Percentiles rank a stretch among this genome's conserved stretches.
Evolutionary conservation across 2,329 filamentous ascomycete species (phyloP).

Genomic region (Rachicladosporium sp.): DNA sequence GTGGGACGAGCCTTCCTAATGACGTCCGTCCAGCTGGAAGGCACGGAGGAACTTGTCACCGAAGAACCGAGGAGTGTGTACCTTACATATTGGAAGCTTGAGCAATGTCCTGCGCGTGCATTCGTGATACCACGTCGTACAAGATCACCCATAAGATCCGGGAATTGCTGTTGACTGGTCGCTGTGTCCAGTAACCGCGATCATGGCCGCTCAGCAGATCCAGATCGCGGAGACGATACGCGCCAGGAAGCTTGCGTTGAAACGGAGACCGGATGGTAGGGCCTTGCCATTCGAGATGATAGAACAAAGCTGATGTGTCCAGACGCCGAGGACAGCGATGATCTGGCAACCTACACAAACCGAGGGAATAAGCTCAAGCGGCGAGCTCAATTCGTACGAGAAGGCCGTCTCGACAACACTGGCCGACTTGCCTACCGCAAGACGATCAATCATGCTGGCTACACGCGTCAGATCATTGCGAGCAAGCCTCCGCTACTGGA

Average conservation of each 20-base stretch:
- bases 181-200: conserved; percentile 3
- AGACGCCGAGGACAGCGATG: conserved; percentile 71
- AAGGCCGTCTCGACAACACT: conserved; percentile 55
- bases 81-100: too few relatives aligned
- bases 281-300: background rate
- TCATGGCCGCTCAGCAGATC: conserved; percentile 40
- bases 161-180: too few relatives aligned
- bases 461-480: conserved; percentile 59
- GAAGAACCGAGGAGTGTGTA: too few relatives aligned
- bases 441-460: conserved; percentile 63
- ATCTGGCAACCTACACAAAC: conserved; percentile 57
- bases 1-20: too few relatives aligned
- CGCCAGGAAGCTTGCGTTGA: conserved; percentile 56
- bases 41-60: too few relatives aligned
- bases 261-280: conserved; percentile 48
- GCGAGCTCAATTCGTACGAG: conserved; percentile 56
- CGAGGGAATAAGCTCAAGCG: conserved; percentile 71
- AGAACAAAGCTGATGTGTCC: conserved; percentile 8
- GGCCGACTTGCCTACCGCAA: conserved; percentile 36
- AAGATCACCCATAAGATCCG: too few relatives aligned
- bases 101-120: too few relatives aligned
- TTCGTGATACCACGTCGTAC: too few relatives aligned
- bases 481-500: conserved; percentile 62
- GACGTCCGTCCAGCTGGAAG: too few relatives aligned
- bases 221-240: conserved; percentile 55